Evolutionary conservation across 1,139 yeast species (phyloP), one percentile per base, ranked within the genome.

Genomic region (Candida sanyaensis): DNA sequence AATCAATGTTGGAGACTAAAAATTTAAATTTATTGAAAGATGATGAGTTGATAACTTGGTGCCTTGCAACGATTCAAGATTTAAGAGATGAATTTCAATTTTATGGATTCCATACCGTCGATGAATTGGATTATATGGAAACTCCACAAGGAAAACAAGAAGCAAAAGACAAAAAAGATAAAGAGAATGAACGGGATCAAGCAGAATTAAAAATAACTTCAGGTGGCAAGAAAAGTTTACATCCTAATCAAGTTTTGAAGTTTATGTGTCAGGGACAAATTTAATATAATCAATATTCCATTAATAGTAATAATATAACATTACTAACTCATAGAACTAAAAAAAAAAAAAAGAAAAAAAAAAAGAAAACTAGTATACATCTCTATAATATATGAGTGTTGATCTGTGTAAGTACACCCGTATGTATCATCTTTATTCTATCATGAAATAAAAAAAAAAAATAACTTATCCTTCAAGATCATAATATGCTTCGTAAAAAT

Each of bases 401-500:
- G 3, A 17, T 17, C 21, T 17, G 21, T 17, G 21, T 17, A 17
- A 17, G 21, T 17, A 17, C 21, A 17, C 21, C 21, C 12, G 27
- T 39, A 17, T 28, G 26, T 28, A 32, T 41, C 30, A 12, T 26
- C 30, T 30, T 26, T 40, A 17, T 9, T 33, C 37, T 29, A 38
- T 5, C 36, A 33, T 21, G 29, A 32, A 24, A 38, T 10, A 21
- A 12, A 2, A 13, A 34, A n/a, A n/a, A n/a, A 37, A 24, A 43
- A 40, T 48, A 8, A 38, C 12, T 42, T 42, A 51, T 24, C 46
- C 44, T 50, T 65, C 72, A 38, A 60, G 49, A 49, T 66, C 65
- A 51, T 67, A 69, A 54, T 67, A 67, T 31, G 90, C 89, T 56
- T 84, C 88, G 64, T 82, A 81, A 53, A 92, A 81, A 68, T 95